Evolutionary conservation across 805 yeast genomes (phyloP).

Genomic region (Kodamaea nitidulidarum): DNA sequence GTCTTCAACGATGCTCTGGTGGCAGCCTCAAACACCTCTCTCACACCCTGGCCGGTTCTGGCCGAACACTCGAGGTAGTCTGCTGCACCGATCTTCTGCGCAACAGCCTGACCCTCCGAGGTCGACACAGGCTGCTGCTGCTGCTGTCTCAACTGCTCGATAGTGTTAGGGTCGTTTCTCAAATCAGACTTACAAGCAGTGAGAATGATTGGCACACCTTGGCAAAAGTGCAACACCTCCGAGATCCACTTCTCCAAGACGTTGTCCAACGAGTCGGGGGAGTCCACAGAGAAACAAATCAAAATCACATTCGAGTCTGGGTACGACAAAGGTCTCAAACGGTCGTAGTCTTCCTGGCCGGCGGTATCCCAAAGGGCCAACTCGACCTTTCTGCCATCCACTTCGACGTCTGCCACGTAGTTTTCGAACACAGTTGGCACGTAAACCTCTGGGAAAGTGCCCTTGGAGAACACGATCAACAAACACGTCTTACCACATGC

Average conservation of each 20-base stretch:
- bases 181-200: conserved; percentile 37
- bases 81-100: conserved; percentile 26
- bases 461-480: conserved; percentile 29
- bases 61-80: conserved; percentile 37
- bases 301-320: conserved; percentile 35
- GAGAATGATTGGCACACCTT: conserved; percentile 30
- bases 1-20: conserved; percentile 29
- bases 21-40: conserved; percentile 28
- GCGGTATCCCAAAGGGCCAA: conserved; percentile 49
- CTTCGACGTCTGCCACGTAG: conserved; percentile 92
- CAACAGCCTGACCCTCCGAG: conserved; percentile 25
- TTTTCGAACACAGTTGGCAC: conserved; percentile 74
- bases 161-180: conserved; percentile 26
- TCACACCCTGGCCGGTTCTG: conserved; percentile 30
- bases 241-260: conserved; percentile 42
- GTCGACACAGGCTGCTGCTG: conserved; percentile 22
- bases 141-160: conserved; percentile 23
- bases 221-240: conserved; percentile 37
- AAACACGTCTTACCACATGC: conserved; percentile 32
- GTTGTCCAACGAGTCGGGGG: conserved; percentile 30
- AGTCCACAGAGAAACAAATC: conserved; percentile 35
- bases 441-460: conserved; percentile 29
- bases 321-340: conserved; percentile 41
- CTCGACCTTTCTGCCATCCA: conserved; percentile 51
- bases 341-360: conserved; percentile 89